Percentiles rank a stretch among this genome's conserved stretches.
phyloP scores from a whole-genome alignment of 2,329 filamentous ascomycete genomes.

The Didymella exigua region DNA sequence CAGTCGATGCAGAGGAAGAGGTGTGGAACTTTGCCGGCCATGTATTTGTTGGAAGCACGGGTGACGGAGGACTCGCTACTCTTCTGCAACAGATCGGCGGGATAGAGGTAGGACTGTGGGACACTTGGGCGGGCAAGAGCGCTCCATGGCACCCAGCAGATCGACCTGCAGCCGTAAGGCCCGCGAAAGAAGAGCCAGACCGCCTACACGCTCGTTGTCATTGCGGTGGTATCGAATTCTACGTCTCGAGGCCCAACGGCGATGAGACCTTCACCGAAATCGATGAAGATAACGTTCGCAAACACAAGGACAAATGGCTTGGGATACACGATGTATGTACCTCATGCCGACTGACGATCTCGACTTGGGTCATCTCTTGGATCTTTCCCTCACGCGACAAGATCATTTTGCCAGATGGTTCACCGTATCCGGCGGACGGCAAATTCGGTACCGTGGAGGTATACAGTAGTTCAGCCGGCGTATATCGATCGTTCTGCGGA shows the following conservation, averaged over 20 bases:
- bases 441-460: constrained; percentile 53
- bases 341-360: constrained; percentile 65
- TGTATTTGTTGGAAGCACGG: constrained; percentile 40
- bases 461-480: constrained; percentile 61
- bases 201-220: constrained; percentile 56
- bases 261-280: constrained; percentile 38
- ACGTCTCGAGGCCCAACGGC: constrained; percentile 60
- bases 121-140: constrained; percentile 9
- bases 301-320: constrained; percentile 27
- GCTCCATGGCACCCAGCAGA: neutral
- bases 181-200: neutral
- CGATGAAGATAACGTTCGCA: constrained; percentile 11
- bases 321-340: constrained; percentile 59
- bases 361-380: constrained; percentile 70
- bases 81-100: constrained; percentile 37
- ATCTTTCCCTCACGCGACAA: constrained; percentile 70
- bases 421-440: constrained; percentile 45
- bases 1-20: constrained; percentile 35
- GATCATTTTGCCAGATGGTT: constrained; percentile 50
- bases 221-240: constrained; percentile 63
- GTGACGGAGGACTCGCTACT: constrained; percentile 47
- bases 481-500: constrained; percentile 66
- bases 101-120: constrained; percentile 36
- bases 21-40: constrained; percentile 39
- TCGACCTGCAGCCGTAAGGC: neutral